Evolutionary conservation across 1,139 yeast species (phyloP), one percentile per base, ranked within the genome.

Genomic region (Neolecta irregularis): DNA sequence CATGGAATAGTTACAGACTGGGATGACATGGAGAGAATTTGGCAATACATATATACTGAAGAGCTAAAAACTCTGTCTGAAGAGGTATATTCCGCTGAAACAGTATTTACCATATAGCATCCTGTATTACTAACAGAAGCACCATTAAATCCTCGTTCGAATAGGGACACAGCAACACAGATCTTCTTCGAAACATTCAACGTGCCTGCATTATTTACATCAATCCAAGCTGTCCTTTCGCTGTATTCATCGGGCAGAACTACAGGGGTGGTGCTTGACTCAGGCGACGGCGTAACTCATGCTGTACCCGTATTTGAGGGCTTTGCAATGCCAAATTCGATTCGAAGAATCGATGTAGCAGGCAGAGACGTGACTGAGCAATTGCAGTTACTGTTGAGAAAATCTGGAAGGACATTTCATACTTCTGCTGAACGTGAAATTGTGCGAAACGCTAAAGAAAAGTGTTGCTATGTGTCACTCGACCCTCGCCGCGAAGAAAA

Each of bases 221-320:
- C 83, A 2, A 67, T 79, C 32, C 95, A 83, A 46, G 91, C 93
- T 0, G 85, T 83, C 9, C 60, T 85, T 36, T 69, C 94, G 2
- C 59, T 85, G 24, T 85, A 85, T 57, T 85, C 95, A 0, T 69
- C 80, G 2, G 96, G 96, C 0, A 61, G 83, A 46, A 85, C 95
- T 2, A 83, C 93, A 0, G 96, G 96, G 1, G 69, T 80, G 26
- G 93, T 81, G 7, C 54, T 85, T 9, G 95, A 85, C 52, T 69
- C 78, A 26, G 96, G 96, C 3, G 96, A 85, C 52, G 95, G 95
- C 3, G 93, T 81, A 17, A 69, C 78, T 31, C 88, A 79, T 51
- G 66, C 80, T 6, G 93, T 81, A 1, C 94, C 96, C 0, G 81
- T 88, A 0, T 85, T 69, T 54, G 88, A 81, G 41, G 96, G 96